Base-by-base conservation (phyloP, 805 yeast species). In the Wickerhamomyces strasburgensis region DNA sequence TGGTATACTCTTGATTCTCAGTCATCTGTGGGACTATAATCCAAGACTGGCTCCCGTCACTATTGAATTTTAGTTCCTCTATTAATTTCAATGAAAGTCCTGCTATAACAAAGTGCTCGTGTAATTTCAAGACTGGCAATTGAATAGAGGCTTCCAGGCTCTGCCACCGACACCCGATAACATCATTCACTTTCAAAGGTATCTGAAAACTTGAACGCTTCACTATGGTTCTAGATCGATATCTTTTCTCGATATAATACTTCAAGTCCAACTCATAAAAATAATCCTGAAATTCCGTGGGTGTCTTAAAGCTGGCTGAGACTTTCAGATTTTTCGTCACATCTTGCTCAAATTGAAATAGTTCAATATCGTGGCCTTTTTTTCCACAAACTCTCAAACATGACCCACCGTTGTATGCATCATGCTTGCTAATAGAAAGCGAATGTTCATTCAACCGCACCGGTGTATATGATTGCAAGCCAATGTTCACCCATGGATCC, bases 401-500 rank as follows among this genome's bases (percentile, higher is more conserved):
- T 1, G 61, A 46, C 0, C 73, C 72, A 1, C 69, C 68, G 32
- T 56, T 57, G 40, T 42, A 59, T 1, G 62, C 54, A 30, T 60
- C 65, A 2, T 35, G 26, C 17, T 49, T 46, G 2, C 36, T 27
- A 5, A 55, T 25, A 6, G 39, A 38, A 5, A 54, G 16, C 1
- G 35, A 24, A 2, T 42, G 26, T n/a, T 39, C 48, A 46, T 48
- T 33, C 39, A 57, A 24, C 46, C 24, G 13, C 1, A 30, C 5
- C 0, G 73, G 75, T 1, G 62, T 42, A 2, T 58, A 52, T 16
- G 40, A 44, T 42, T 67, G 70, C 14, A 65, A 38, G 14, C 56
- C 57, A 1, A 52, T 49, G 39, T 68, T 58, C 8, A 65, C 66
- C 73, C 75, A 69, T 6, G 30, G 48, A 1, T 49, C 34, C 11